phyloP scores from a whole-genome alignment of 2,329 filamentous ascomycete genomes.

The Botryosphaeria dothidea region DNA sequence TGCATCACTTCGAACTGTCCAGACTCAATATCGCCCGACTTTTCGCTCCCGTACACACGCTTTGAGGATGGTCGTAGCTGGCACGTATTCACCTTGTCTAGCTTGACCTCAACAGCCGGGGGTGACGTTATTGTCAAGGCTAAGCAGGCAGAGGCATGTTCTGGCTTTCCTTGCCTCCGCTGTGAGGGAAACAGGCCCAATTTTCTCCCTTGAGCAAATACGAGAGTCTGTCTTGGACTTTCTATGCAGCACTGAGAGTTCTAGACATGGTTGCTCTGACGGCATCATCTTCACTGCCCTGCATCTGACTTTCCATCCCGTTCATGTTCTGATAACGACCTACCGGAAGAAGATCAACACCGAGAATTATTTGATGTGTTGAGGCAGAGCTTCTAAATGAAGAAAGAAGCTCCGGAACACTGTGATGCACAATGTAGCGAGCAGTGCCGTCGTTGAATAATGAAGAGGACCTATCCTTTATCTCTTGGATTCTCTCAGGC shows the following conservation, averaged over 20 bases:
- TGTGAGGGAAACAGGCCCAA: constrained; percentile 80
- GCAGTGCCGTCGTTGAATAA: constrained; percentile 88
- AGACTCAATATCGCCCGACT: constrained; percentile 50
- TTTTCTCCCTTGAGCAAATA: constrained; percentile 69
- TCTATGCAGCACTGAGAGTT: constrained; percentile 69
- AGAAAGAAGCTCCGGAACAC: too few relatives aligned
- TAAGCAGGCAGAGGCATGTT: constrained; percentile 53
- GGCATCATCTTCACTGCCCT: constrained; percentile 27
- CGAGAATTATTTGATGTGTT: too few relatives aligned
- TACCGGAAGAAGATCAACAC: too few relatives aligned
- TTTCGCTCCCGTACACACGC: constrained; percentile 59
- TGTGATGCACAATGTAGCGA: constrained; percentile 89
- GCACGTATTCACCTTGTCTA: too few relatives aligned
- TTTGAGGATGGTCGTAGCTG: too few relatives aligned
- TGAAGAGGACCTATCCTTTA: constrained; percentile 69
- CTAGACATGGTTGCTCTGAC: constrained; percentile 79
- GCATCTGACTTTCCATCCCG: neutral
- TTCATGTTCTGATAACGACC: too few relatives aligned
- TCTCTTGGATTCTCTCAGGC: constrained; percentile 84
- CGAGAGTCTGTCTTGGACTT: constrained; percentile 76
- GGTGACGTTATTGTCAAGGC: constrained; percentile 51
- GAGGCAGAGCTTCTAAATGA: constrained; percentile 84
- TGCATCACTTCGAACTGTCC: constrained; percentile 47
- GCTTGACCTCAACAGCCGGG: too few relatives aligned
- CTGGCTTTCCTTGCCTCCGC: constrained; percentile 34